Percentiles rank a stretch among this genome's conserved stretches.
Evolutionary conservation across 768 basidiomycete genomes (phyloP).

Genomic region (Butyriboletus loyo): DNA sequence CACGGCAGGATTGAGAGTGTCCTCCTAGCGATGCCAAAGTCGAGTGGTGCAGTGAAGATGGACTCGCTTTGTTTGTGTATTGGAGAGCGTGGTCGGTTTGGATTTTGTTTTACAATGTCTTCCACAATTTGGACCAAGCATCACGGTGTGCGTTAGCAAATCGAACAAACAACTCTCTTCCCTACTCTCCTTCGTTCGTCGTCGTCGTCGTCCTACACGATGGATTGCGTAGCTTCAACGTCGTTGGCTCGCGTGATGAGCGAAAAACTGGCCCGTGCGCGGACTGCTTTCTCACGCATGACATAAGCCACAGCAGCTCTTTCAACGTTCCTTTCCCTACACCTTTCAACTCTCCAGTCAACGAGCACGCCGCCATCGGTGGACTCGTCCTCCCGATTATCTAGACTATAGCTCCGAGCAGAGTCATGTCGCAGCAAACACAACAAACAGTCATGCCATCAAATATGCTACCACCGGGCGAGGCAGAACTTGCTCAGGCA

Average conservation of each 20-base stretch:
- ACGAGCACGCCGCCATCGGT: slow-evolving; percentile 19
- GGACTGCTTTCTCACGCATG: slow-evolving; percentile 38
- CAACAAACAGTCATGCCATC: slow-evolving; percentile 57
- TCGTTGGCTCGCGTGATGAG: slow-evolving; percentile 24
- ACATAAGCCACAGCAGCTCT: slow-evolving; percentile 57
- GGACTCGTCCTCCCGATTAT: slow-evolving; percentile 10
- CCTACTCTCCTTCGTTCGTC: slow-evolving; percentile 31
- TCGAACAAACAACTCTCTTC: slow-evolving; percentile 44
- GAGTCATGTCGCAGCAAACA: slow-evolving; percentile 47
- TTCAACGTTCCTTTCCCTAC: slow-evolving; percentile 31
- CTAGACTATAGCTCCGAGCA: slow-evolving; percentile 2
- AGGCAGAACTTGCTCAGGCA: slow-evolving; percentile 50
- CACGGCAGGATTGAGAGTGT: not conserved
- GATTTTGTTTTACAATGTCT: slow-evolving; percentile 75
- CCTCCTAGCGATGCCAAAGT: not conserved
- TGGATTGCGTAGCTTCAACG: slow-evolving; percentile 13
- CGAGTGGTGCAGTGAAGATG: not conserved
- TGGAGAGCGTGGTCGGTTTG: slow-evolving; percentile 41
- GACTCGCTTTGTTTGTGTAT: slow-evolving; percentile 37
- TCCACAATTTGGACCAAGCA: slow-evolving; percentile 65
- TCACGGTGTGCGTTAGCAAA: slow-evolving; percentile 61
- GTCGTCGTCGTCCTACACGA: slow-evolving; percentile 30
- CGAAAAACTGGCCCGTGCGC: slow-evolving; percentile 56
- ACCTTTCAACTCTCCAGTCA: slow-evolving; percentile 26
- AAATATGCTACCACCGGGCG: slow-evolving; percentile 55